Base-by-base conservation (phyloP, 2,329 filamentous ascomycete species). In the Nemania bipapillata region DNA sequence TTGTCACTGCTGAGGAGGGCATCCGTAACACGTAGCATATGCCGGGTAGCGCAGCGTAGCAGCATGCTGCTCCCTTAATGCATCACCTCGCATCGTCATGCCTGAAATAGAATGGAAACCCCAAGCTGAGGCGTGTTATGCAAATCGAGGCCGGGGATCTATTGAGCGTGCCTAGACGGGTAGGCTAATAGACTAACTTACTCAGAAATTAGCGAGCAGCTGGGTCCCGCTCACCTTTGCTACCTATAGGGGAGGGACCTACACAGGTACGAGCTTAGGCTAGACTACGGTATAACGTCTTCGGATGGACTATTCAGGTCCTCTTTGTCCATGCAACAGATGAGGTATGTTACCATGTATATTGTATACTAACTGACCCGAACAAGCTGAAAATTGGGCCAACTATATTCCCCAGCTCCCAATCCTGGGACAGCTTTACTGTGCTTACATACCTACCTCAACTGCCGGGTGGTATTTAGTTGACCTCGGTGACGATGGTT, bases 41-140 rank as follows among this genome's bases (percentile, higher is more conserved):
- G 32, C 15, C n/a, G 20, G 7, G 11, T 59, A 30, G 7, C 26
- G 17, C 17, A 50, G 2, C 24, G 56, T 65, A 17, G 37, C 26
- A 37, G 35, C 30, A 50, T 22, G 37, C 12, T 32, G 40, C 37
- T 50, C 45, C 60, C 28, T 20, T 28, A 65, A 63, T 59, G 64
- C 70, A 63, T 57, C 70, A 69, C 69, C 71, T 72, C 70, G 72
- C 72, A 68, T 71, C 49, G 56, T 67, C 63, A 72, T 70, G 68
- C 73, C 70, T 67, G 68, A 72, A 65, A 72, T 73, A 69, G 69
- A 63, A 69, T 73, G 70, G 69, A 61, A 68, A 63, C 69, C 68
- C 64, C 69, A 20, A 60, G 52, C 40, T 30, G 30, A 52, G 37
- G 66, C 45, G 12, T 28, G n/a, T 54, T 22, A 52, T 65, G 59